Base-by-base conservation (phyloP, 2,329 filamentous ascomycete species). In the Diaporthe aspalathi region DNA sequence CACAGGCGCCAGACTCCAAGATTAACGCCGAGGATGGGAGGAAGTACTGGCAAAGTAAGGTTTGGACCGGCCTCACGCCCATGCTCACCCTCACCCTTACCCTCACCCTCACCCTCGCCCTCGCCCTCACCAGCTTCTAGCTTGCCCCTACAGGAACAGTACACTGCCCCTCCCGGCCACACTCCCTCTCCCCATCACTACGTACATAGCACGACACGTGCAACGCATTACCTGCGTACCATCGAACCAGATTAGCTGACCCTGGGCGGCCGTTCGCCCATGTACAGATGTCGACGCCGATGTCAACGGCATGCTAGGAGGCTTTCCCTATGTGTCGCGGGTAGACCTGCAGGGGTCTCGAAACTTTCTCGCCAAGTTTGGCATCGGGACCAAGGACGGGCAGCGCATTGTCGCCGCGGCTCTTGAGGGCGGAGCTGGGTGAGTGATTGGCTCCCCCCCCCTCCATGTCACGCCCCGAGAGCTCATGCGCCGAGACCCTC, bases 301-400 rank as follows among this genome's bases (percentile, higher is more conserved):
- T 65, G 80, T 84, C 57, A 87, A 92, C 76, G 93, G 94, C 77
- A 95, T 96, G 91, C 91, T 97, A 1, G 94, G 94, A 73, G 93
- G 95, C 81, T 84, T 84, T 71, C 79, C 83, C 16, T 86, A 90
- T 79, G 87, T 93, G 77, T 92, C 90, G 43, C 87, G 89, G 73
- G 87, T 92, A 72, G 93, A 95, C 79, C 84, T 95, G 9, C 89
- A 91, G 76, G 90, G 90, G 49, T 93, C 91, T 4, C 86, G 88
- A 75, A 90, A 86, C 77, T 94, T 95, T 79, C 83, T 94, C 50
- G 87, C 89, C 52, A 94, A 94, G 80, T 81, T 95, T 2, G 88
- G 89, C 29, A 79, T 87, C 73, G 80, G 79, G 72, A 77, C 78
- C 53, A 80, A 78, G 72, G 74, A 79, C 62, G 76, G 82, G 52